A percentile compares a stretch with the other conserved stretches of the same genome.
phyloP scores from a whole-genome alignment of 352 stramenopile species.

The Phytopythium litorale region DNA sequence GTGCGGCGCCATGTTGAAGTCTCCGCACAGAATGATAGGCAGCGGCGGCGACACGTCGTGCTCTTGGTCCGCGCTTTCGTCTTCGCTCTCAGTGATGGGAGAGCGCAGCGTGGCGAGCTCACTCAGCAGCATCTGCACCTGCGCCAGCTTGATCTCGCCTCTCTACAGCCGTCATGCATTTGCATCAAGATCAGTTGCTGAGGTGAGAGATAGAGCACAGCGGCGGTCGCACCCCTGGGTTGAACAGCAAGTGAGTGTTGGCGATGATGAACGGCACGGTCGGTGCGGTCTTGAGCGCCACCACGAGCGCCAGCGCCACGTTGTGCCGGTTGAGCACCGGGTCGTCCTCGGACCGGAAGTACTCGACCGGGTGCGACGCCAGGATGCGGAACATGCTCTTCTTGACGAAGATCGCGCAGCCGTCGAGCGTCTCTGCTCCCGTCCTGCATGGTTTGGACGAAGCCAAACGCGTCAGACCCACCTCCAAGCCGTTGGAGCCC shows the following conservation, averaged over 20 bases:
- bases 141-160: conserved; percentile 62
- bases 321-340: conserved; percentile 56
- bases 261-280: conserved; percentile 43
- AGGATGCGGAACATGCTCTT: conserved; percentile 40
- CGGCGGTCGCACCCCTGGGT: conserved; percentile 38
- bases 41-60: conserved; percentile 5
- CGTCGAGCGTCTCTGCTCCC: conserved; percentile 52
- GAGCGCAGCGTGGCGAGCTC: conserved; percentile 24
- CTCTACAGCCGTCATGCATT: conserved; percentile 19
- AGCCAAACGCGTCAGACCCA: neutral
- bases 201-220: neutral
- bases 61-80: conserved; percentile 1
- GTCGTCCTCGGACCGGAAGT: conserved; percentile 29
- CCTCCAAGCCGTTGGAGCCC: neutral
- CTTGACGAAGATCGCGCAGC: conserved; percentile 66
- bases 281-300: conserved; percentile 22
- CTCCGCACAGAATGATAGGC: conserved; percentile 50
- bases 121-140: conserved; percentile 45
- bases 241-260: conserved; percentile 75
- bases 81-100: neutral
- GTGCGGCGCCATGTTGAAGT: conserved; percentile 67
- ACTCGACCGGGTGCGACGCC: conserved; percentile 39
- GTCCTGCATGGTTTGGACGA: conserved; percentile 16
- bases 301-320: conserved; percentile 41
- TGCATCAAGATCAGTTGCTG: neutral